A percentile compares a stretch with the other conserved stretches of the same genome.
Conservation (phyloP, 108 stramenopile genomes). For the Licmophora abbreviata region DNA sequence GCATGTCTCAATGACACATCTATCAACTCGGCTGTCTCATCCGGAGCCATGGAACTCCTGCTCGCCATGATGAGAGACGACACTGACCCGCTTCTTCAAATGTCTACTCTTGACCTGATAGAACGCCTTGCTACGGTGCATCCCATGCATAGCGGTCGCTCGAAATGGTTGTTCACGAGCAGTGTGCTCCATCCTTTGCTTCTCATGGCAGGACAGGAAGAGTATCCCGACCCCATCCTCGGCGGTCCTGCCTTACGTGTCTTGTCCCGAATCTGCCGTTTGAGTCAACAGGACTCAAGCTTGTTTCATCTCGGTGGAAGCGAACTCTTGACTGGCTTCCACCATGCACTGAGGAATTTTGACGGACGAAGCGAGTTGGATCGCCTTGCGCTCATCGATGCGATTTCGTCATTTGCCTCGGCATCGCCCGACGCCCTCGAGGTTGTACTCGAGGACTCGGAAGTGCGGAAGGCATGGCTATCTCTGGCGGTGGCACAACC, state of each 20-base stretch:
- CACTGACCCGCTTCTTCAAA: conserved; percentile 15
- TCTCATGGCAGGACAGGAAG: conserved; percentile 9
- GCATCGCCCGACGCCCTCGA: conserved; percentile 19
- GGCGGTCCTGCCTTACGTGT: conserved; percentile 22
- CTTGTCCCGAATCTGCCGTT: conserved; percentile 7
- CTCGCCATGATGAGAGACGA: conserved; percentile 3
- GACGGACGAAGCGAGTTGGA: conserved; percentile 13
- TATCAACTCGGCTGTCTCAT: conserved; percentile 1
- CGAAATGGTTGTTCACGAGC: conserved; percentile 14
- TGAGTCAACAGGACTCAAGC: conserved; percentile 5
- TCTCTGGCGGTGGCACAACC: conserved; percentile 17
- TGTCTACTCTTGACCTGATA: conserved; percentile 20
- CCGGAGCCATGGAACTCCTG: not conserved
- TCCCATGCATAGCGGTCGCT: conserved; percentile 10
- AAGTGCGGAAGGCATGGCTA: conserved; percentile 16
- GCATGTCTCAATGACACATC: conserved; percentile 3
- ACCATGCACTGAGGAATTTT: conserved; percentile 14
- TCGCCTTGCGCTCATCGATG: conserved; percentile 22
- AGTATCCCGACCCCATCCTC: conserved; percentile 16
- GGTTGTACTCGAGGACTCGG: conserved; percentile 11
- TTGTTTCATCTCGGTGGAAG: not conserved
- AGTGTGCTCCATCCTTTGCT: conserved; percentile 12
- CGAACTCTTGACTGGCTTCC: conserved; percentile 10
- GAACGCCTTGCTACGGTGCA: conserved; percentile 13
- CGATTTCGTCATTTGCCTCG: conserved; percentile 18